phyloP scores from a whole-genome alignment of 768 basidiomycete species.

The Boletellus emodensis region DNA sequence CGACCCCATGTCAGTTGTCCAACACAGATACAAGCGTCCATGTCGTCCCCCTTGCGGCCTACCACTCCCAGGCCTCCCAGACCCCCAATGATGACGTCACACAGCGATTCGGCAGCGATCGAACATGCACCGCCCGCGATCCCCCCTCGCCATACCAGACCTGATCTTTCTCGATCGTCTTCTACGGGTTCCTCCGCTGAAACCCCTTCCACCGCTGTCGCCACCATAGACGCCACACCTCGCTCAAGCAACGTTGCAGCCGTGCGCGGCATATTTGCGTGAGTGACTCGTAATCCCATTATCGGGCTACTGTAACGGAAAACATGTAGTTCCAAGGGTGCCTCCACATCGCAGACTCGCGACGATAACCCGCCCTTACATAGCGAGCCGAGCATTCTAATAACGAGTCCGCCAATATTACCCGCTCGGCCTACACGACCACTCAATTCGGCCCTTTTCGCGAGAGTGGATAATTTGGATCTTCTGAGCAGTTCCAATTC shows the following conservation, averaged over 20 bases:
- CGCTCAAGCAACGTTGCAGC: conserved; percentile 33
- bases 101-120: conserved; percentile 14
- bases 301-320: neutral
- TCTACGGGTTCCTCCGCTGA: conserved; percentile 4
- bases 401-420: conserved; percentile 19
- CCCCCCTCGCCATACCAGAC: conserved; percentile 18
- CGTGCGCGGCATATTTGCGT: conserved; percentile 34
- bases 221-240: conserved; percentile 3
- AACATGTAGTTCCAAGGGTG: conserved; percentile 20
- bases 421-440: conserved; percentile 18
- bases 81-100: conserved; percentile 15
- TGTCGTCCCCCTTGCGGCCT: conserved; percentile 15
- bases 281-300: neutral
- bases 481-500: conserved; percentile 16
- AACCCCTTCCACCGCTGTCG: neutral
- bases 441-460: conserved; percentile 15
- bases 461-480: conserved; percentile 21
- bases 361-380: conserved; percentile 16
- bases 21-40: conserved; percentile 1
- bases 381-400: conserved; percentile 24
- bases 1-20: conserved; percentile 10
- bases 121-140: conserved; percentile 14
- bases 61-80: conserved; percentile 16
- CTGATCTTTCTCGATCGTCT: conserved; percentile 4
- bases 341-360: conserved; percentile 9